phyloP scores from a whole-genome alignment of 169 alveolate genomes.

The Cryptosporidium ryanae region DNA sequence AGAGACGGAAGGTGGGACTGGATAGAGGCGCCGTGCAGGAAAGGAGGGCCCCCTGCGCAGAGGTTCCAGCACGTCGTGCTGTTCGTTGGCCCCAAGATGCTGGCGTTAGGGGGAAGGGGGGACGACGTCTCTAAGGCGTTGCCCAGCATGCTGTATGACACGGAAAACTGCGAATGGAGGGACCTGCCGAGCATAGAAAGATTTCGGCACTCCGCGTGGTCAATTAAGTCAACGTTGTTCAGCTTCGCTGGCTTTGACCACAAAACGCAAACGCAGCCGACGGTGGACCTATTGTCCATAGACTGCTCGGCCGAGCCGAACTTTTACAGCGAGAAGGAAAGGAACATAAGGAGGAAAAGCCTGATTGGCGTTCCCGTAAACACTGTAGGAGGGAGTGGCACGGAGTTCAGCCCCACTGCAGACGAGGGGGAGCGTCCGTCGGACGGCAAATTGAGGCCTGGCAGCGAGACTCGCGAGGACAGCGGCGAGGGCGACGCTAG shows the following conservation, averaged over 20 bases:
- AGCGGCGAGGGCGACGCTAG: not conserved
- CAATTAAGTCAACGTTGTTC: constrained; percentile 87
- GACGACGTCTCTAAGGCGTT: constrained; percentile 90
- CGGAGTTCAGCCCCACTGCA: not conserved
- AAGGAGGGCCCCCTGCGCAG: constrained; percentile 89
- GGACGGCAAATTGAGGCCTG: too few species aligned
- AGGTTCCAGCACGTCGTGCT: constrained; percentile 91
- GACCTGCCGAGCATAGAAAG: constrained; percentile 91
- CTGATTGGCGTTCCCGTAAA: constrained; percentile 45
- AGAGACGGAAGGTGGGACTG: constrained; percentile 99
- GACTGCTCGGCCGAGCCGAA: constrained; percentile 82
- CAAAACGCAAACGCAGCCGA: constrained; percentile 93
- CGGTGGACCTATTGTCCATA: constrained; percentile 83
- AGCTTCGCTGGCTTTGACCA: constrained; percentile 96
- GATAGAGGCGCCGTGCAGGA: constrained; percentile 97
- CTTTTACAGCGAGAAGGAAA: constrained; percentile 77
- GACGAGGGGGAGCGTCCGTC: constrained; percentile 12
- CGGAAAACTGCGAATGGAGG: constrained; percentile 95
- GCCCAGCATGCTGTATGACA: constrained; percentile 93
- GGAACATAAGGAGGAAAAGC: constrained; percentile 74
- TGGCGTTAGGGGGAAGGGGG: constrained; percentile 97
- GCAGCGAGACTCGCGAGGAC: not conserved
- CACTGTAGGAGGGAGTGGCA: constrained; percentile 19
- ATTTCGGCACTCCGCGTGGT: constrained; percentile 94
- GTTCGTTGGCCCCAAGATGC: constrained; percentile 90